These are phyloP conservation scores for Malassezia restricta DNA, from an alignment of 1,284 basidiomycete species.

Conservation along the genomic window DNA sequence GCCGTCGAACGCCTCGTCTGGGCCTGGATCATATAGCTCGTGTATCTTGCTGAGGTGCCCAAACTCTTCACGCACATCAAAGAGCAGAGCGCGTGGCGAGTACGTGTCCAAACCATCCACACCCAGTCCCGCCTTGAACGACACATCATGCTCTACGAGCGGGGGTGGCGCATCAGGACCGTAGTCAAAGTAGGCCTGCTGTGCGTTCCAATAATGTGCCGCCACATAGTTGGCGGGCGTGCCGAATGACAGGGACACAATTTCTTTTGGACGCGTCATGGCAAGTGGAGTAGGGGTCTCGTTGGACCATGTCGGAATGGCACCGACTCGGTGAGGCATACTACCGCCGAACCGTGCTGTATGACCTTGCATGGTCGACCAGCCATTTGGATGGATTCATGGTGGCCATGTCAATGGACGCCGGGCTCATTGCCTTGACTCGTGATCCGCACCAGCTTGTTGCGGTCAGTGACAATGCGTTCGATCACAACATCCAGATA, in stretches of 20 bases:
- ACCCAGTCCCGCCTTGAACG: constrained; percentile 32
- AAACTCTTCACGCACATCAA: constrained; percentile 34
- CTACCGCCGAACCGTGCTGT: constrained; percentile 62
- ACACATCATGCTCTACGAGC: constrained; percentile 34
- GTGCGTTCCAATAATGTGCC: constrained; percentile 42
- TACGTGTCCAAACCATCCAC: constrained; percentile 28
- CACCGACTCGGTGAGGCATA: constrained; percentile 39
- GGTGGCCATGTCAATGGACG: constrained; percentile 68
- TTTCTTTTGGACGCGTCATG: constrained; percentile 20
- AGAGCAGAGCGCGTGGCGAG: constrained; percentile 31
- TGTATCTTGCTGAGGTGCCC: constrained; percentile 24
- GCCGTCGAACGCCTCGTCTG: background rate
- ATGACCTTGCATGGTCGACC: constrained; percentile 67
- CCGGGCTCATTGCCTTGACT: constrained; percentile 80
- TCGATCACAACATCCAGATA: constrained; percentile 56
- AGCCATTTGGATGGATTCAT: constrained; percentile 69
- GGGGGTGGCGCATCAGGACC: constrained; percentile 12
- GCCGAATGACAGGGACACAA: constrained; percentile 39
- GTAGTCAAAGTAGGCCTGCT: constrained; percentile 34
- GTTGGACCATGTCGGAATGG: constrained; percentile 22
- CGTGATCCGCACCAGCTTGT: constrained; percentile 71
- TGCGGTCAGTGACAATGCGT: constrained; percentile 58
- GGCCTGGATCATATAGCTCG: constrained; percentile 19
- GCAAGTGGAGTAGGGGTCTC: background rate
- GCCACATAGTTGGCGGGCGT: constrained; percentile 35